phyloP scores from a whole-genome alignment of 495 filamentous ascomycete species.

The Gamarada debralockiae region DNA sequence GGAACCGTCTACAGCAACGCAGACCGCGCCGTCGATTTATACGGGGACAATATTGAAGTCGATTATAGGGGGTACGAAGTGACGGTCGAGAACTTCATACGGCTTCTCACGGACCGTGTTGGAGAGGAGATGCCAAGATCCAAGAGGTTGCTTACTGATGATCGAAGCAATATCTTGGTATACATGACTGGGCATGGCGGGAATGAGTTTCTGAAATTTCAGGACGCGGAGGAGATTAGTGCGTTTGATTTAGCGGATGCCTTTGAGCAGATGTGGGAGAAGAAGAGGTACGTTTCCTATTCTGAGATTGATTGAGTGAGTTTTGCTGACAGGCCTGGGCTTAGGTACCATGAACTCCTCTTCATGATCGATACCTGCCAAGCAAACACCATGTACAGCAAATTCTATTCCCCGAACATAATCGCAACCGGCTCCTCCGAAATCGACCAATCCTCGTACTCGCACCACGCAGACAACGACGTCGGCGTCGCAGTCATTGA shows the following conservation, averaged over 20 bases:
- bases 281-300: constrained; percentile 65
- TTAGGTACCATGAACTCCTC: constrained; percentile 83
- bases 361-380: constrained; percentile 99
- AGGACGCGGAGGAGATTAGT: constrained; percentile 95
- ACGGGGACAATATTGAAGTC: constrained; percentile 98
- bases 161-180: constrained; percentile 91
- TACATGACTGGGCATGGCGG: constrained; percentile 99
- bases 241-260: constrained; percentile 95
- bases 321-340: constrained; percentile 7
- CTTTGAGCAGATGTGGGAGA: constrained; percentile 99
- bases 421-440: constrained; percentile 92
- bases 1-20: constrained; percentile 98
- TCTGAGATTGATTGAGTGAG: constrained; percentile 1
- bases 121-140: constrained; percentile 90
- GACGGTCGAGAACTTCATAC: constrained; percentile 97
- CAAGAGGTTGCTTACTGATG: constrained; percentile 88
- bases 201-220: constrained; percentile 98
- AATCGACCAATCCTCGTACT: constrained; percentile 91
- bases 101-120: constrained; percentile 88
- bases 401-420: constrained; percentile 96
- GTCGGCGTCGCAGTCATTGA: constrained; percentile 98
- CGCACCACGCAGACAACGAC: constrained; percentile 96
- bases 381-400: constrained; percentile 97
- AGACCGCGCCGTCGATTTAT: constrained; percentile 90
- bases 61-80: constrained; percentile 98